Conservation (phyloP, 768 basidiomycete genomes). For the Daedaleopsis nitida region DNA sequence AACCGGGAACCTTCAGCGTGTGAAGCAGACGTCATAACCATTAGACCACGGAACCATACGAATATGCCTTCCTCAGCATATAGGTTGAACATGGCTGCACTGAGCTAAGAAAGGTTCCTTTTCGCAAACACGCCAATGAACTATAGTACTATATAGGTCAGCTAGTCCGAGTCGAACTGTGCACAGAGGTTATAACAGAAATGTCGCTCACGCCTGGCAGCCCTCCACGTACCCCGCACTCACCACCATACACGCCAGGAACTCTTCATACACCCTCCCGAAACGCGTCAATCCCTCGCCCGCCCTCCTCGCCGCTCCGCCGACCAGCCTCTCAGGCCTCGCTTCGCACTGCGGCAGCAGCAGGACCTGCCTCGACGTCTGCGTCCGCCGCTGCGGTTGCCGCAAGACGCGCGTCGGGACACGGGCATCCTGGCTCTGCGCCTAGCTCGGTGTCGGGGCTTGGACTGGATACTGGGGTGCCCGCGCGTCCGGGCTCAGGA, state of each 20-base stretch:
- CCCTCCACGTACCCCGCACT: slow-evolving; percentile 18
- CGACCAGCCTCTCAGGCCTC: slow-evolving; percentile 41
- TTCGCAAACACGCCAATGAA: no score
- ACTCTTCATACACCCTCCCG: slow-evolving; percentile 15
- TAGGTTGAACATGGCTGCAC: no score
- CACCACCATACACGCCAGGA: slow-evolving; percentile 17
- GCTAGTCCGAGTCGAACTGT: no score
- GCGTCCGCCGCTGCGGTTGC: background rate
- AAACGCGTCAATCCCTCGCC: slow-evolving; percentile 31
- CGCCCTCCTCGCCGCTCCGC: slow-evolving; percentile 45
- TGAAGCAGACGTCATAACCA: slow-evolving; percentile 30
- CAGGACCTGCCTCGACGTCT: background rate
- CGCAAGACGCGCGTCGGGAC: background rate
- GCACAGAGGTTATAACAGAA: background rate
- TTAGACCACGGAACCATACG: slow-evolving; percentile 23
- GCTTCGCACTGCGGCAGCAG: slow-evolving; percentile 18
- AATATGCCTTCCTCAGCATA: no score
- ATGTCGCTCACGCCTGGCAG: slow-evolving; percentile 13
- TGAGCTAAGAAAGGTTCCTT: no score
- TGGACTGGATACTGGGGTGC: background rate
- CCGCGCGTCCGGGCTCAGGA: background rate
- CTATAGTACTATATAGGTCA: no score
- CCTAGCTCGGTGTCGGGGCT: background rate
- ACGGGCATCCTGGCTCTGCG: slow-evolving; percentile 5
- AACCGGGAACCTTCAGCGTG: slow-evolving; percentile 29